Percentiles rank a stretch among this genome's conserved stretches.
phyloP scores from a whole-genome alignment of 345 rosid genomes.

The Melaleuca alternifolia region DNA sequence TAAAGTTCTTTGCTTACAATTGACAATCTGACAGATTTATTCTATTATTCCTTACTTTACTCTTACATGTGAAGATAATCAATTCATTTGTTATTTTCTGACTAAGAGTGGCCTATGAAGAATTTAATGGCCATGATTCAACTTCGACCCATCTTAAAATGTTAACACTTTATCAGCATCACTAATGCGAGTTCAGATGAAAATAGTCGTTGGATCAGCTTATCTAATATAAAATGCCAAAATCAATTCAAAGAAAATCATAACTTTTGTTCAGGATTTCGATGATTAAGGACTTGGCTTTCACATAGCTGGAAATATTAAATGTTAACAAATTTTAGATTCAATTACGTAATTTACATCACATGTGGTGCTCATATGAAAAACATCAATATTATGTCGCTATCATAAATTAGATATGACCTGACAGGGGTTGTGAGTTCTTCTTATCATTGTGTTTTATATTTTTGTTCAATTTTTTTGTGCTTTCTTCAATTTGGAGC shows the following conservation, averaged over 20 bases:
- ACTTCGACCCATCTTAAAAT: neutral
- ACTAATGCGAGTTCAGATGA: neutral
- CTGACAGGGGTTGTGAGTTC: neutral
- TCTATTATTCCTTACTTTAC: neutral
- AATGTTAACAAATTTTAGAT: neutral
- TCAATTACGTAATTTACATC: neutral
- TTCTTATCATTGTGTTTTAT: neutral
- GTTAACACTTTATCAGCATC: accelerated
- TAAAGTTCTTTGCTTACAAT: accelerated
- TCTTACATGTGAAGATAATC: neutral
- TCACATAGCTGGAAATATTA: neutral
- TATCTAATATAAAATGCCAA: neutral
- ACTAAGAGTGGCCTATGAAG: neutral
- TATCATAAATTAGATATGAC: too few relatives aligned
- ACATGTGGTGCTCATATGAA: too few relatives aligned
- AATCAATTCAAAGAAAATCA: neutral
- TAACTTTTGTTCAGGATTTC: neutral
- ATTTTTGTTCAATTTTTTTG: neutral
- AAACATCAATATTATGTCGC: too few relatives aligned
- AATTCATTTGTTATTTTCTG: neutral
- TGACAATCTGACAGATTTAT: accelerated
- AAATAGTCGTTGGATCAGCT: neutral
- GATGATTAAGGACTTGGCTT: neutral
- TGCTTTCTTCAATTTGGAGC: neutral
- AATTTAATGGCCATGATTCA: neutral